These are phyloP conservation scores for Sanghuangporus sanghuang DNA, from an alignment of 1,284 basidiomycete species.

Conservation along the genomic window DNA sequence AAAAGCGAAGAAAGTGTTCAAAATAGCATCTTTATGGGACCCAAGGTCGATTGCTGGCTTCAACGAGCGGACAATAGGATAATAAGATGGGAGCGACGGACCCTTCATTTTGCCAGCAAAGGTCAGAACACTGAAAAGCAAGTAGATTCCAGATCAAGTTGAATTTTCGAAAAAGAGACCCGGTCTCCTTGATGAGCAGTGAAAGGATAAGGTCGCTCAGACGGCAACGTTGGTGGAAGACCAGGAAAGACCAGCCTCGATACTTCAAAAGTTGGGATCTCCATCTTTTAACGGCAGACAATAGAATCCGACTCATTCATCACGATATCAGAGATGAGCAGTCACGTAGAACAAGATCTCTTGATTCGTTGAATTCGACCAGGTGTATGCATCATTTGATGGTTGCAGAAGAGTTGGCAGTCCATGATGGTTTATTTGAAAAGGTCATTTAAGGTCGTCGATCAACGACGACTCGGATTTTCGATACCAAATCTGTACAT, in stretches of 20 bases:
- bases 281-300: background rate
- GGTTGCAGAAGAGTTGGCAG: background rate
- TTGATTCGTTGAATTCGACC: too few species aligned
- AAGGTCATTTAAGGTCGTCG: background rate
- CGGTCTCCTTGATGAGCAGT: background rate
- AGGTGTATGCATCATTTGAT: background rate
- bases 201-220: background rate
- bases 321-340: background rate
- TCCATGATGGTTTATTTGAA: background rate
- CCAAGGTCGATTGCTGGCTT: slow-evolving; percentile 15
- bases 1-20: slow-evolving; percentile 10
- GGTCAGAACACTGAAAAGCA: background rate
- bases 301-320: background rate
- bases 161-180: background rate
- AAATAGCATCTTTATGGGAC: slow-evolving; percentile 6
- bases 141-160: background rate
- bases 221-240: background rate
- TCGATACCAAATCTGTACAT: background rate
- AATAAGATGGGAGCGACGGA: background rate
- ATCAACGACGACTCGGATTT: background rate
- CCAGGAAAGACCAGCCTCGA: background rate
- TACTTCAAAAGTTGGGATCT: background rate
- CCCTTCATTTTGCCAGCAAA: slow-evolving; percentile 2
- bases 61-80: background rate
- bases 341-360: background rate